Evolutionary conservation across 768 basidiomycete genomes (phyloP), one percentile per base, ranked within the genome.

Genomic region (Phallus indusiatus): DNA sequence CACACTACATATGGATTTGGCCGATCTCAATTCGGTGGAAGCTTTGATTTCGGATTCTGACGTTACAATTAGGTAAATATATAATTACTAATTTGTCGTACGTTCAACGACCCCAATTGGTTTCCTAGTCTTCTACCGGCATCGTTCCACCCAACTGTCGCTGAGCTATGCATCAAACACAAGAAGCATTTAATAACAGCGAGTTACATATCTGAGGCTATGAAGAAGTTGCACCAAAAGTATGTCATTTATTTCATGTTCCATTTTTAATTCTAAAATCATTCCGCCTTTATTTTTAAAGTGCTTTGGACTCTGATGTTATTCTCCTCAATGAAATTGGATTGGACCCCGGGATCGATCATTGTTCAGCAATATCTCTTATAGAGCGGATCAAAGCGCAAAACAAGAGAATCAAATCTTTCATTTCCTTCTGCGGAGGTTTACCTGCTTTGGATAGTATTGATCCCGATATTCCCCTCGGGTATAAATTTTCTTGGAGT

Each of bases 401-500:
- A 63, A 77, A 76, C 20, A 86, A 83, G 68, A 69, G 73, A 14
- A 76, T 92, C 10, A 67, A 78, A 0, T 85, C 88, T 0, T 96
- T 95, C 69, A 82, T 82, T 1, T 93, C 90, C 0, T 94, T 94
- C 76, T 97, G 94, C 58, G 94, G 94, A 1, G 94, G 94, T 1
- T 75, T 97, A 4, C 94, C 94, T 0, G 85, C 86, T 0, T 90
- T 90, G 0, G 87, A 87, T 47, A 66, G 70, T 34, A 76, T 76
- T 20, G 71, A 16, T 67, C 65, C 71, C 9, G 70, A 75, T 61
- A 81, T 86, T 16, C 91, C 92, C 1, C 72, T 94, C 10, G 78
- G 85, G n/a, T 94, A 95, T 67, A 95, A 94, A 67, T 93, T 93
- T 67, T 90, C 91, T 64, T 97, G 94, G 94, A 88, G 84, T 53